Conservation (phyloP, 371 early-diverging fungal genomes). For the Thermomucor indicae-seudaticae region DNA sequence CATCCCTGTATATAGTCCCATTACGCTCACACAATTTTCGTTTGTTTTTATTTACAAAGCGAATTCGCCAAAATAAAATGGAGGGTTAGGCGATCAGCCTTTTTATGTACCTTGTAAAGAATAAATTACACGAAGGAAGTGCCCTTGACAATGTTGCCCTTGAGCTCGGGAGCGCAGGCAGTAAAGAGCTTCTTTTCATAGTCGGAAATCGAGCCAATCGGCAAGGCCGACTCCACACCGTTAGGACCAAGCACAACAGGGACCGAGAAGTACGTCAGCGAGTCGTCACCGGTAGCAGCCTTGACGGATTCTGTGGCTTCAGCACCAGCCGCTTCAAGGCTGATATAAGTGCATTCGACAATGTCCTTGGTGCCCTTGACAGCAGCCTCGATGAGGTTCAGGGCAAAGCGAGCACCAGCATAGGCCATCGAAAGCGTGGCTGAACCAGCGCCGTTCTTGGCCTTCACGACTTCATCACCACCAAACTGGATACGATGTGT, state of each 20-base stretch:
- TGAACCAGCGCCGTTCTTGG: slow-evolving; percentile 80
- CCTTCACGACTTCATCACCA: slow-evolving; percentile 95
- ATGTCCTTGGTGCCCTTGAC: slow-evolving; percentile 59
- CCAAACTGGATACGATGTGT: slow-evolving; percentile 90
- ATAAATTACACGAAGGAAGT: slow-evolving; percentile 36
- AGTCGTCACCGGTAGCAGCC: slow-evolving; percentile 40
- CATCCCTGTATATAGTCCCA: no score
- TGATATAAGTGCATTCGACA: slow-evolving; percentile 78
- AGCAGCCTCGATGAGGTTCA: slow-evolving; percentile 70
- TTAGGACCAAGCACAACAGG: slow-evolving; percentile 80
- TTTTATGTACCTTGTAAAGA: no score
- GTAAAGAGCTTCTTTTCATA: slow-evolving; percentile 72
- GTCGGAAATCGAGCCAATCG: slow-evolving; percentile 58
- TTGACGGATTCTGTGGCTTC: slow-evolving; percentile 47
- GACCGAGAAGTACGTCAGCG: slow-evolving; percentile 76
- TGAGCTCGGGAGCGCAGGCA: slow-evolving; percentile 74
- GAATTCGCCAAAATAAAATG: no score
- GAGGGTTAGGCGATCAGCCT: no score
- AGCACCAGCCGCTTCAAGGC: slow-evolving; percentile 66
- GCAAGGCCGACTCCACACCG: slow-evolving; percentile 71
- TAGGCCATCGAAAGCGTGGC: slow-evolving; percentile 93
- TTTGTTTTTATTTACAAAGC: neutral
- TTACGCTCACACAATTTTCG: no score
- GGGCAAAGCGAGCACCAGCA: slow-evolving; percentile 86
- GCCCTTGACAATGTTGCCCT: slow-evolving; percentile 76